Evolutionary conservation across 352 stramenopile species (phyloP), one percentile per base, ranked within the genome.

Genomic region (Globisporangium irregulare): DNA sequence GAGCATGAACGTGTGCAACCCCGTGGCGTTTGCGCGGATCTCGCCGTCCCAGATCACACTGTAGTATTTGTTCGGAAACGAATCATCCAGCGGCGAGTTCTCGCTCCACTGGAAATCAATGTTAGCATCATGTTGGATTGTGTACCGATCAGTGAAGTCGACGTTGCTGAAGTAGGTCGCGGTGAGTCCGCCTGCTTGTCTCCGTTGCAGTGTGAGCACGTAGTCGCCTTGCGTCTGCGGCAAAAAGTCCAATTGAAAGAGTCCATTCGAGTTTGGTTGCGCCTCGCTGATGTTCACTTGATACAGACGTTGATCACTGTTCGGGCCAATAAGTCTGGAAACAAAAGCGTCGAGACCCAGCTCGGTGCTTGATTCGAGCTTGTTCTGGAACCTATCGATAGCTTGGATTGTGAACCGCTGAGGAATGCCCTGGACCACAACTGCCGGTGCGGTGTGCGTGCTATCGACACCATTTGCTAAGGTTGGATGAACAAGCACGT

Each of bases 301-400:
- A 50, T 93, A 86, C 1, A 24, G 24, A 43, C 71, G 0, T 1
- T 8, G 50, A 75, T 62, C 32, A 65, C 56, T 48, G 3, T 48
- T 48, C 10, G 78, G 68, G 4, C 87, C 87, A 14, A 78, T 71
- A 12, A 98, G 66, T 6, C 54, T 72, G 4, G 91, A 71, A 4
- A 94, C 64, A 61, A 97, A 93, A 0, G 71, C 87, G 0, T 74
- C 38, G 4, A 67, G 69, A 18, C 71, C 64, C 10, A 96, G 58
- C 54, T 93, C 86, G 0, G 84, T 92, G 36, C 77, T 92, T 0
- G 74, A 89, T 32, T 96, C 87, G 9, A 99, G 77, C 36, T 79
- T 74, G 73, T 99, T 99, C 6, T 86, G 82, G 68, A 98, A 99
- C 3, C 75, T 71, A 72, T 99, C 96, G 36, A 95, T 87, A 15